Percentiles rank a stretch among this genome's conserved stretches.
These are phyloP conservation scores for Nyctanthes arbortristis DNA, from an alignment of 257 asterid species.

Conservation along the genomic window DNA sequence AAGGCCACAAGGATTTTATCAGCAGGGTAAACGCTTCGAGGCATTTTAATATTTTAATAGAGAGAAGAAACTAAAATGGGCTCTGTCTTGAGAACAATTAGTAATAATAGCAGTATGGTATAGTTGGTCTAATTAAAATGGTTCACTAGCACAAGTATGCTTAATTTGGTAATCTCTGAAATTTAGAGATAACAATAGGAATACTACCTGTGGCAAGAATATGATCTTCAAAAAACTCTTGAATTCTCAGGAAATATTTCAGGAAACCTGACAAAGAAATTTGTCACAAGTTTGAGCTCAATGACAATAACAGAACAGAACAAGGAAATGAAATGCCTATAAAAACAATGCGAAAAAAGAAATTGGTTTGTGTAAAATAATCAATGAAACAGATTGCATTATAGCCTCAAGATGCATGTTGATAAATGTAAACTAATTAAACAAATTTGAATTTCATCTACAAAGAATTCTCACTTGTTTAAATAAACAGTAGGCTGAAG, in stretches of 20 bases:
- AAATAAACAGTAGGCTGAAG: slow-evolving; percentile 84
- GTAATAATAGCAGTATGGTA: not conserved
- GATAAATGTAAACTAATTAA: not conserved
- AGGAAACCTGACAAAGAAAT: slow-evolving; percentile 64
- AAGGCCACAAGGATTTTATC: slow-evolving; percentile 6
- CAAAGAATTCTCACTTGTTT: slow-evolving; percentile 71
- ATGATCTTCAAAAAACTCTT: slow-evolving; percentile 82
- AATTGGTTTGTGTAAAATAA: not conserved
- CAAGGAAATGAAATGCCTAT: slow-evolving; percentile 9
- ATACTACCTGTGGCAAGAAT: slow-evolving; percentile 93
- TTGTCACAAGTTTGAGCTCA: slow-evolving; percentile 10
- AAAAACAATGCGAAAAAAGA: slow-evolving; percentile 10
- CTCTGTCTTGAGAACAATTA: slow-evolving; percentile 4
- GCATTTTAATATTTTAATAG: not conserved
- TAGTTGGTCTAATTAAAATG: no score
- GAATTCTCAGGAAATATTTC: slow-evolving; percentile 79
- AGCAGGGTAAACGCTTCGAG: not conserved
- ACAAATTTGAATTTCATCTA: slow-evolving; percentile 2
- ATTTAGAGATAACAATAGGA: no score
- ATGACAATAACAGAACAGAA: not conserved
- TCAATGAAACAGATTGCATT: not conserved
- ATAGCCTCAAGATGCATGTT: slow-evolving; percentile 5
- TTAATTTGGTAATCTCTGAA: no score
- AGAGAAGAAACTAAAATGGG: no score
- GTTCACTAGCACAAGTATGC: no score